Evolutionary conservation across 2,329 filamentous ascomycete species (phyloP).

Genomic region (Diaporthe sp.): DNA sequence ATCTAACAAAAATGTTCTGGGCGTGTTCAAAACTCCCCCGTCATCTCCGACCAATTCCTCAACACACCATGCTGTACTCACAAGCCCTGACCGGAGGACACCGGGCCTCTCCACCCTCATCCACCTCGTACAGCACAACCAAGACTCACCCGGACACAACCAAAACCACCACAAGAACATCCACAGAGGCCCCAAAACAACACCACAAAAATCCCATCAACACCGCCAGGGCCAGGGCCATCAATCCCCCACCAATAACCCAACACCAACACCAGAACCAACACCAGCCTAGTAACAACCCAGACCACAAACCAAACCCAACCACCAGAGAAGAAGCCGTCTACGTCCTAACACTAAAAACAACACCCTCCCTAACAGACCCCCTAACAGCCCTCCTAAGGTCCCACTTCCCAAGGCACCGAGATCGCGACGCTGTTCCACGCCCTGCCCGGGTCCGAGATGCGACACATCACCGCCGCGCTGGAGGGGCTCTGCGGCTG

Average conservation of each 20-base stretch:
- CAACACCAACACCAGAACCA: not conserved
- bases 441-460: slow-evolving; percentile 23
- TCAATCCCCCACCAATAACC: not conserved
- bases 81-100: not conserved
- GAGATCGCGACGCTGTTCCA: slow-evolving; percentile 30
- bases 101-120: not conserved
- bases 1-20: not conserved
- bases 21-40: not conserved
- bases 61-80: slow-evolving; percentile 12
- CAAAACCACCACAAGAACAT: not conserved
- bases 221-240: not conserved
- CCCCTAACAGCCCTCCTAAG: slow-evolving; percentile 25
- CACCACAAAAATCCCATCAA: not conserved
- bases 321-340: not conserved
- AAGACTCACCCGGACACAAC: not conserved
- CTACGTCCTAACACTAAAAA: slow-evolving; percentile 30
- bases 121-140: not conserved
- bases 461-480: not conserved
- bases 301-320: slow-evolving; percentile 14
- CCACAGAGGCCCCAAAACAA: not conserved
- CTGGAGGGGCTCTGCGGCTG: too few species aligned
- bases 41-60: not conserved
- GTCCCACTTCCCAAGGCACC: slow-evolving; percentile 22
- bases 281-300: not conserved
- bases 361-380: slow-evolving; percentile 13